These are phyloP conservation scores for Chrysoporthe puriensis DNA, from an alignment of 2,329 filamentous ascomycete genomes.

Conservation along the genomic window DNA sequence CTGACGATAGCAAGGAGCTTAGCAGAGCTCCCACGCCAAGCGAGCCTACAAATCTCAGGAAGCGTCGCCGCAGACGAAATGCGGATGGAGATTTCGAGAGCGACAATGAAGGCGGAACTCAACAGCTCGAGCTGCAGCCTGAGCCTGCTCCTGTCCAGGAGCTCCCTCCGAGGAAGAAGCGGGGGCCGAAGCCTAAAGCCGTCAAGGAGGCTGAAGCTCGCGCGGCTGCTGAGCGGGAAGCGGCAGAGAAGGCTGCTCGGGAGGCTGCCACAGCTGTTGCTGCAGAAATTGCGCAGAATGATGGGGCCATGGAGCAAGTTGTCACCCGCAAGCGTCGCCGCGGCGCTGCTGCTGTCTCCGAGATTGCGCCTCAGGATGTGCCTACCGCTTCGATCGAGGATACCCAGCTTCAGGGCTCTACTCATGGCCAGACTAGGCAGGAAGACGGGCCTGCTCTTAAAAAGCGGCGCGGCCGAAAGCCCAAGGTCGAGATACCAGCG, in stretches of 20 bases:
- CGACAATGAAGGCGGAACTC: slow-evolving; percentile 14
- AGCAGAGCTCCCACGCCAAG: slow-evolving; percentile 58
- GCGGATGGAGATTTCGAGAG: slow-evolving; percentile 22
- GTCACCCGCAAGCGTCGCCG: slow-evolving; percentile 27
- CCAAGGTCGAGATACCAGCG: slow-evolving; percentile 32
- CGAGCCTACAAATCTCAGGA: slow-evolving; percentile 13
- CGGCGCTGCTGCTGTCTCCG: slow-evolving; percentile 11
- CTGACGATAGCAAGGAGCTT: slow-evolving; percentile 53
- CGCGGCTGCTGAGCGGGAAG: slow-evolving; percentile 24
- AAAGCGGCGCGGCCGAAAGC: slow-evolving; percentile 29
- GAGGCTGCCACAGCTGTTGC: slow-evolving; percentile 3
- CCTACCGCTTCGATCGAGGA: slow-evolving; percentile 26
- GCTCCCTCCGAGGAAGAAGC: slow-evolving; percentile 23
- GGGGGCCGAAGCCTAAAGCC: slow-evolving; percentile 25
- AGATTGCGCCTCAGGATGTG: slow-evolving; percentile 9
- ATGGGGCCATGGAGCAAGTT: slow-evolving; percentile 8
- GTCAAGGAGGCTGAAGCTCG: slow-evolving; percentile 26
- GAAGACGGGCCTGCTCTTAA: slow-evolving; percentile 30
- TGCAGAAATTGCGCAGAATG: slow-evolving; percentile 2
- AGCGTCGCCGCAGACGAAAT: slow-evolving; percentile 28
- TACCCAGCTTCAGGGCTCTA: neutral
- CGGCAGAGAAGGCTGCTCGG: slow-evolving; percentile 21
- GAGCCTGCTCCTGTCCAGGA: slow-evolving; percentile 27
- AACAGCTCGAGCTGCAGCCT: slow-evolving; percentile 3
- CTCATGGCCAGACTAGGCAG: slow-evolving; percentile 14